These are phyloP conservation scores for Cucurbitaria berberidis DNA, from an alignment of 2,329 filamentous ascomycete species.

Conservation along the genomic window DNA sequence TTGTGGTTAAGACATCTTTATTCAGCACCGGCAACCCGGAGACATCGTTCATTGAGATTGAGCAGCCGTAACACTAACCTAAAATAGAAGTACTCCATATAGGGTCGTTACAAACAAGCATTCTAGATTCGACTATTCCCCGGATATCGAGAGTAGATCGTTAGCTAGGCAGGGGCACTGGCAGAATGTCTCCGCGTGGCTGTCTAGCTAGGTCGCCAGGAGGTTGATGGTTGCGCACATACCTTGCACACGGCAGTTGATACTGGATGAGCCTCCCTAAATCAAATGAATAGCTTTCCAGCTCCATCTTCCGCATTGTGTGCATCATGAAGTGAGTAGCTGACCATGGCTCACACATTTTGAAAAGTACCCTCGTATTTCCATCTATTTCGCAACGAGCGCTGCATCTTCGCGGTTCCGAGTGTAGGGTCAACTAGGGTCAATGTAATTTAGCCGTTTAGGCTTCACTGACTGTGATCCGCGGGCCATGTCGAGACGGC, in stretches of 20 bases:
- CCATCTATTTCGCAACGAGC: neutral
- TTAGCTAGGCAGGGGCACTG: constrained; percentile 32
- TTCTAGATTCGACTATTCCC: constrained; percentile 28
- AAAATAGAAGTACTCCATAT: constrained; percentile 21
- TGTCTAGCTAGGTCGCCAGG: neutral
- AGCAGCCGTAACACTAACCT: constrained; percentile 22
- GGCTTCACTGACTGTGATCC: constrained; percentile 20
- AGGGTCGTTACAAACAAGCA: constrained; percentile 34
- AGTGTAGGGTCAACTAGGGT: constrained; percentile 4
- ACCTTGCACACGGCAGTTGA: neutral
- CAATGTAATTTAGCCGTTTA: constrained; percentile 42
- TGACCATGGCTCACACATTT: neutral
- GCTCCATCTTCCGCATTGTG: neutral
- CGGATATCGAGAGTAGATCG: constrained; percentile 33
- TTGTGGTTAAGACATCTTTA: constrained; percentile 14
- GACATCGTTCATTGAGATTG: constrained; percentile 15
- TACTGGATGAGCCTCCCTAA: neutral
- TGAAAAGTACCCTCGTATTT: neutral
- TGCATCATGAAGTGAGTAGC: neutral
- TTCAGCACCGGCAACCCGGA: constrained; percentile 37
- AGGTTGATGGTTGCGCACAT: neutral
- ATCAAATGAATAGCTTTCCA: neutral
- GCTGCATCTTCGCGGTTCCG: constrained; percentile 5
- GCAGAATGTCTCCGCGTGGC: constrained; percentile 18
- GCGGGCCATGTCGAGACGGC: constrained; percentile 3